phyloP scores from a whole-genome alignment of 192 early-diverging fungal genomes.

The Podila horticola region DNA sequence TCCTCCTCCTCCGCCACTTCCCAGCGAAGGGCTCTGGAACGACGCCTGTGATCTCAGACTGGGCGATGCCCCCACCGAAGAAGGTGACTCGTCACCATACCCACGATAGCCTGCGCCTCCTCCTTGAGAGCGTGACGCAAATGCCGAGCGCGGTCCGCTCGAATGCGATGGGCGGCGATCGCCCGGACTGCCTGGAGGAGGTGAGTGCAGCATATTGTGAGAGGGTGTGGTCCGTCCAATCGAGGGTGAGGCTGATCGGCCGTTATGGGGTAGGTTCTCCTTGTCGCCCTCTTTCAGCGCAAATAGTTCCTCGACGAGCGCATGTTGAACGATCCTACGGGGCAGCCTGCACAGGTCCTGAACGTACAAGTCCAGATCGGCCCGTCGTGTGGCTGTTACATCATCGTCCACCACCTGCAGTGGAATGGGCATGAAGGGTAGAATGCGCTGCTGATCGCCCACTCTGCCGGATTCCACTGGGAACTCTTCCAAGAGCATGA shows the following conservation, averaged over 20 bases:
- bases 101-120: constrained; percentile 9
- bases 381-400: constrained; percentile 71
- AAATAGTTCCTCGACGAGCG: constrained; percentile 62
- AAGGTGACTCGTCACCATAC: constrained; percentile 23
- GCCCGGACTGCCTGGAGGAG: background rate
- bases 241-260: background rate
- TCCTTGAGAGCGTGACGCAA: constrained; percentile 14
- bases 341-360: constrained; percentile 71
- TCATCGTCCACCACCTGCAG: constrained; percentile 70
- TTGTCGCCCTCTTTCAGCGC: constrained; percentile 64
- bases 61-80: constrained; percentile 23
- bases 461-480: constrained; percentile 70
- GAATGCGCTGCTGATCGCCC: constrained; percentile 60
- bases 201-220: constrained; percentile 32
- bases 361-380: constrained; percentile 75
- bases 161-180: constrained; percentile 46
- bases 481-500: constrained; percentile 71
- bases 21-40: constrained; percentile 12
- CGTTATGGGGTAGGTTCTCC: constrained; percentile 54
- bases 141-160: constrained; percentile 26
- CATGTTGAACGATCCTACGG: constrained; percentile 59
- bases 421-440: constrained; percentile 76
- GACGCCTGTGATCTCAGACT: constrained; percentile 43
- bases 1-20: background rate
- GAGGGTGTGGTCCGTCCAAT: constrained; percentile 39